A percentile compares a stretch with the other conserved stretches of the same genome.
These are phyloP conservation scores for Nakazawaea ambrosiae DNA, from an alignment of 805 yeast genomes.

Conservation along the genomic window DNA sequence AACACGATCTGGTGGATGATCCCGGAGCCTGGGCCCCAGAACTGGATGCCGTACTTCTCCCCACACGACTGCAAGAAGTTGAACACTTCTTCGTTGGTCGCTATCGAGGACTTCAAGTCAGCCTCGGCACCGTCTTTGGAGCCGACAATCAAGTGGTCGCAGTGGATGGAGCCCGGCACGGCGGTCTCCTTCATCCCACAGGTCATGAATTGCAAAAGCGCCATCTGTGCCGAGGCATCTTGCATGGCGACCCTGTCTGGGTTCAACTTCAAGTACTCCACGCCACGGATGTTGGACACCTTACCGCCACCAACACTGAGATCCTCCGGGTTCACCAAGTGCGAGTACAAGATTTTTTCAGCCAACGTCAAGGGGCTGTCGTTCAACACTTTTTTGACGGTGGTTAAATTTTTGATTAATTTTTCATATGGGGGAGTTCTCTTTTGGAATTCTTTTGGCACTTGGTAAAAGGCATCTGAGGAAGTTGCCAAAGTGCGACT, in stretches of 20 bases:
- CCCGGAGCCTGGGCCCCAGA: conserved; percentile 99
- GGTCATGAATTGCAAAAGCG: conserved; percentile 91
- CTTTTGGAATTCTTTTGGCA: conserved; percentile 56
- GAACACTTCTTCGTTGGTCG: conserved; percentile 88
- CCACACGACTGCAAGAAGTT: conserved; percentile 87
- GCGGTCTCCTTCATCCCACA: conserved; percentile 89
- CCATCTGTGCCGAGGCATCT: conserved; percentile 99
- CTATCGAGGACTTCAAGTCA: conserved; percentile 82
- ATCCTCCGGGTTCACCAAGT: conserved; percentile 86
- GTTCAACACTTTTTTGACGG: conserved; percentile 25
- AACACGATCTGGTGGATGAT: conserved; percentile 94
- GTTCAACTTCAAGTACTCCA: conserved; percentile 84
- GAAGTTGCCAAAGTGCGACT: neutral
- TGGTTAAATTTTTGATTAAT: conserved; percentile 53
- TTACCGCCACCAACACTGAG: conserved; percentile 53
- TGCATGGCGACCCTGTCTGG: conserved; percentile 99
- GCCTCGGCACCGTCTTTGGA: conserved; percentile 74
- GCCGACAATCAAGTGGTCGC: conserved; percentile 97
- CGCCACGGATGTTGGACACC: conserved; percentile 56
- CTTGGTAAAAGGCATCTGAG: conserved; percentile 15
- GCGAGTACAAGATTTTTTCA: conserved; percentile 92
- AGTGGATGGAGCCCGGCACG: conserved; percentile 93
- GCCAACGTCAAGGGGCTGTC: conserved; percentile 80
- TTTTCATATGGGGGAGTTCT: conserved; percentile 88
- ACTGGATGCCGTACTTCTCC: conserved; percentile 93